These are phyloP conservation scores for Coemansia sp. DNA, from an alignment of 192 early-diverging fungal genomes.

Conservation along the genomic window DNA sequence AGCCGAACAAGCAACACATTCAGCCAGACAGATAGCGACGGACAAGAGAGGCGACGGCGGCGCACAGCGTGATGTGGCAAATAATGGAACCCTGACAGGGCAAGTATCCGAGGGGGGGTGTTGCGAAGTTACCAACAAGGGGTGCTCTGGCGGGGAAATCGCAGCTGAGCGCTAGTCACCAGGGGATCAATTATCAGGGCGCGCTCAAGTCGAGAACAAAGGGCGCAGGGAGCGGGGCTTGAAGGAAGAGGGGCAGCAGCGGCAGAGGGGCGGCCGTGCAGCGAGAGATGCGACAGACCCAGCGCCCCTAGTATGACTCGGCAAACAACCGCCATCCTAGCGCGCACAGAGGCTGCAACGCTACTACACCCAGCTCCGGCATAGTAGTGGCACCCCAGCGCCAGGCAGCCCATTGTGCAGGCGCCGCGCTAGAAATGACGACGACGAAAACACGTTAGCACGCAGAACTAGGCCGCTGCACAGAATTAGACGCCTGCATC, in stretches of 20 bases:
- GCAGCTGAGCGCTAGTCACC: conserved; percentile 3
- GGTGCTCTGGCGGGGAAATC: conserved; percentile 7
- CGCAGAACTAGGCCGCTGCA: conserved; percentile 5
- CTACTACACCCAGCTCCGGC: not conserved
- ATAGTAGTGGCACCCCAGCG: conserved; percentile 4
- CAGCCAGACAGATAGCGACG: conserved; percentile 3
- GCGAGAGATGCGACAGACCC: not conserved
- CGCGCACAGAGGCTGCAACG: not conserved
- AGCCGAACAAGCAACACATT: not conserved
- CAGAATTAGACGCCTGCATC: not conserved
- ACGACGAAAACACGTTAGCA: conserved; percentile 3
- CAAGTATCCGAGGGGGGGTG: conserved; percentile 8
- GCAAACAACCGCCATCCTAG: conserved; percentile 3
- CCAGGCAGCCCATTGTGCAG: not conserved
- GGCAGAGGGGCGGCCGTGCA: not conserved
- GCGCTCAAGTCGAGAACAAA: conserved; percentile 5
- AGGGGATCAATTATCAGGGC: conserved; percentile 9
- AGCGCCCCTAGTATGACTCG: not conserved
- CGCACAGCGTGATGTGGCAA: conserved; percentile 5
- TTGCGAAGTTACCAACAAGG: conserved; percentile 9
- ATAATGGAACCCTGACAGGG: conserved; percentile 10
- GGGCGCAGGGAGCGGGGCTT: conserved; percentile 2
- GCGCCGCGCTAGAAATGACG: conserved; percentile 1
- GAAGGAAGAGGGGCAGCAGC: not conserved
- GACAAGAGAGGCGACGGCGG: conserved; percentile 1